These are phyloP conservation scores for Mytilinidion resinicola DNA, from an alignment of 495 filamentous ascomycete species.

Conservation along the genomic window DNA sequence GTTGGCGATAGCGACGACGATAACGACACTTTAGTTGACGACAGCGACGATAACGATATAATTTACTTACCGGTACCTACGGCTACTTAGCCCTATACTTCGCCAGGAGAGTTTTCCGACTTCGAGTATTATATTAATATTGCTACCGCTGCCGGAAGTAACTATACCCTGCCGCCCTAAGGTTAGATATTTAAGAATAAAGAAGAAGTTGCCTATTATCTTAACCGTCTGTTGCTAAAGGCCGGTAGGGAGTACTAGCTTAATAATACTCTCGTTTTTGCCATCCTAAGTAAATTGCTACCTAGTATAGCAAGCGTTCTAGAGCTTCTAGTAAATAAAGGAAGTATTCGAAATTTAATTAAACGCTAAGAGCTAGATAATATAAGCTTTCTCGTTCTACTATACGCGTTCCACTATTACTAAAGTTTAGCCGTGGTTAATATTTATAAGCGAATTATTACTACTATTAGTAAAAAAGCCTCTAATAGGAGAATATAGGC, in stretches of 20 bases:
- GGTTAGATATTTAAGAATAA: not conserved
- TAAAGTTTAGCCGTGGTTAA: not conserved
- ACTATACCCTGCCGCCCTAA: not conserved
- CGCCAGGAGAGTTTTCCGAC: not conserved
- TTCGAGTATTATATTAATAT: constrained; percentile 2
- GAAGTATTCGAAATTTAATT: not conserved
- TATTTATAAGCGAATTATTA: not conserved
- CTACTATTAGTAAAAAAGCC: not conserved
- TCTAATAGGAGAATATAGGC: not conserved
- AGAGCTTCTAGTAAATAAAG: not conserved
- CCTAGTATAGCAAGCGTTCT: not conserved
- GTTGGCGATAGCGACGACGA: not conserved
- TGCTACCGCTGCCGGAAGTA: not conserved
- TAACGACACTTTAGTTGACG: not conserved
- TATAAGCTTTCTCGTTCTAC: not conserved
- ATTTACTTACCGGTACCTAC: not conserved
- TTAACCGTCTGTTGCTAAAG: not conserved
- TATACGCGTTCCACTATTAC: not conserved
- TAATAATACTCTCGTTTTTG: not conserved
- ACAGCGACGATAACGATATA: not conserved
- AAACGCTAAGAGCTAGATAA: not conserved
- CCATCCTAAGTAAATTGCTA: not conserved
- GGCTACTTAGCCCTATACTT: not conserved
- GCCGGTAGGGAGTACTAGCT: not conserved
- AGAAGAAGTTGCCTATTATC: not conserved